Evolutionary conservation across 768 basidiomycete genomes (phyloP), one percentile per base, ranked within the genome.

Genomic region (Tulasnella sp.): DNA sequence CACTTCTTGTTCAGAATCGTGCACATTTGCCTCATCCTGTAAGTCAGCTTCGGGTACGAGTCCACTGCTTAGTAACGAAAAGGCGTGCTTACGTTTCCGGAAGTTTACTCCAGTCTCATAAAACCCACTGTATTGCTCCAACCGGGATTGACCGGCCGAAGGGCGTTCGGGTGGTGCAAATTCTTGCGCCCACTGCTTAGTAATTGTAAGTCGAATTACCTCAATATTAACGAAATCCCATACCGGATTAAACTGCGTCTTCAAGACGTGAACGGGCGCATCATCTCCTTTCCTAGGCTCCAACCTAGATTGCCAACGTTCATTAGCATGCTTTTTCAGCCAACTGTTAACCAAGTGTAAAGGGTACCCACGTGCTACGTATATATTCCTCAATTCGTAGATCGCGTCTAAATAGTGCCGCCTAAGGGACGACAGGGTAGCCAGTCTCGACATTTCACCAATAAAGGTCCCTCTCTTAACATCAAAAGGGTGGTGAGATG

Each of bases 391-490:
- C n/a, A n/a, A n/a, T n/a, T n/a, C n/a, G n/a, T n/a, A n/a, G n/a
- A n/a, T n/a, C n/a, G n/a, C n/a, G n/a, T n/a, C n/a, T n/a, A n/a
- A n/a, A n/a, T n/a, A n/a, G n/a, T n/a, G n/a, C n/a, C n/a, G n/a
- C n/a, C n/a, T n/a, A n/a, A n/a, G n/a, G n/a, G n/a, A n/a, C n/a
- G n/a, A n/a, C n/a, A n/a, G n/a, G n/a, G n/a, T n/a, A n/a, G n/a
- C n/a, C n/a, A n/a, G n/a, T n/a, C n/a, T n/a, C n/a, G n/a, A n/a
- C 62, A 64, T 59, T 57, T 64, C 63, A 17, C 64, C 49, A 1
- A 63, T 51, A 22, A 63, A 63, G 1, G 62, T 58, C 25, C 62
- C 64, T 62, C 59, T 54, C 49, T 65, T 65, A 3, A 65, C 63
- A 49, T 65, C 64, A 30, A 56, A 50, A 10, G 64, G 64, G 27